Base-by-base conservation (phyloP, 768 basidiomycete genomes). In the Pleurotus sapidus region DNA sequence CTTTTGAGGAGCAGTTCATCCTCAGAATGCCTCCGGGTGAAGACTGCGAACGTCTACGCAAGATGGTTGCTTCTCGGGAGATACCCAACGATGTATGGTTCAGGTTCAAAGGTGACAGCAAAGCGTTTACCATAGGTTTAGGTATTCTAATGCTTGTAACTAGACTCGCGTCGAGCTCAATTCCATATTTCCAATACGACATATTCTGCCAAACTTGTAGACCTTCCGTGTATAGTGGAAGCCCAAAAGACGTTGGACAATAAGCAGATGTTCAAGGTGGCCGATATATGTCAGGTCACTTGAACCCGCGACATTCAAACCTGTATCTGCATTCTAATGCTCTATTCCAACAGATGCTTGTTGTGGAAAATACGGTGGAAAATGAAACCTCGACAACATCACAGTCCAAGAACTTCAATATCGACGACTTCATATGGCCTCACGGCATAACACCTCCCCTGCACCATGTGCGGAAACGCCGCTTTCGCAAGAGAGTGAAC, bases 181-280 rank as follows among this genome's bases (percentile, higher is more conserved):
- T 94, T 99, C 69, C 93, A 95, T 70, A 79, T 95, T 20, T 90
- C 88, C 9, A 86, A 86, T 58, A 84, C 79, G 53, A 78, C 84
- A 0, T 96, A 95, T 68, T 84, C 91, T 25, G 85, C 96, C 18
- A 98, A 98, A 71, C 83, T 99, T 20, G 97, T 98, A 57, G 97
- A 99, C 71, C 76, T 99, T 46, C 97, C 97, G 1, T 92, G 91
- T 70, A 84, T 99, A 51, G 80, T 95, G 61, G 97, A 99, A 67
- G 84, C 92, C 11, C 95, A 98, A 71, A 98, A 98, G 78, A 94
- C 96, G 1, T 72, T 96, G 49, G 97, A 98, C 72, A 91, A 88
- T 69, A 94, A 95, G 69, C 94, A 97, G 67, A 89, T 97, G 85
- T 97, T 98, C 79, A 99, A 99, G 72, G 92, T 95, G 5, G 95